Percentiles rank a stretch among this genome's conserved stretches.
phyloP scores from a whole-genome alignment of 2,329 filamentous ascomycete species.

The Aureobasidium sp. region DNA sequence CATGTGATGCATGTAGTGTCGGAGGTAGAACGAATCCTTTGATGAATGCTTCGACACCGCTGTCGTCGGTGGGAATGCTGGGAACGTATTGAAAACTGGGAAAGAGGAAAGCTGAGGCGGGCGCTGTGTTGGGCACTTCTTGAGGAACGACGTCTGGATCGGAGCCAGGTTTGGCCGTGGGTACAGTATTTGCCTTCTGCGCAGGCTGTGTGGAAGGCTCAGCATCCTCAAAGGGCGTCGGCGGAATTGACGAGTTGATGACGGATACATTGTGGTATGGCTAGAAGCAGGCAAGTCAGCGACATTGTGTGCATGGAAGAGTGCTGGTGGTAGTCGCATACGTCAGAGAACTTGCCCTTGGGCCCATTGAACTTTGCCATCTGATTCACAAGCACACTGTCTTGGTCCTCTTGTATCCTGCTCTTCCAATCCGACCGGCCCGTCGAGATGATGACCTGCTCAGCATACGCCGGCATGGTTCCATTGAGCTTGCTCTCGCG shows the following conservation, averaged over 20 bases:
- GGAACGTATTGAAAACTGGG: constrained; percentile 78
- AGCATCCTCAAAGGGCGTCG: constrained; percentile 34
- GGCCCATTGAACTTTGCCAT: constrained; percentile 51
- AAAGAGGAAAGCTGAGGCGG: constrained; percentile 65
- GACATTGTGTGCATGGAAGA: background rate
- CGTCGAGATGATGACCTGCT: constrained; percentile 79
- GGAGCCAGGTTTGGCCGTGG: constrained; percentile 20
- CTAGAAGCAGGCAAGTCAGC: constrained; percentile 39
- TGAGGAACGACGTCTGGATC: constrained; percentile 29
- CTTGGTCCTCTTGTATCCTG: constrained; percentile 73
- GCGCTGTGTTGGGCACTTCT: constrained; percentile 35
- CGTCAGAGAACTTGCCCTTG: constrained; percentile 39
- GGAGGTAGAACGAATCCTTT: constrained; percentile 60
- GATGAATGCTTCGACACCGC: constrained; percentile 49
- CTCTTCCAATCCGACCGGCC: constrained; percentile 75
- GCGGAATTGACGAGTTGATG: constrained; percentile 67
- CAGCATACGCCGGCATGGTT: constrained; percentile 68
- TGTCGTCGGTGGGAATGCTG: constrained; percentile 56
- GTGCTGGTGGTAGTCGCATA: constrained; percentile 25
- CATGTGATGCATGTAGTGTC: constrained; percentile 55
- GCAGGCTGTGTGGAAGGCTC: constrained; percentile 11
- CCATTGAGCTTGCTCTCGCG: constrained; percentile 61
- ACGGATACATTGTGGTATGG: constrained; percentile 77
- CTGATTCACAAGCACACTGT: constrained; percentile 55
- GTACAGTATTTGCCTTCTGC: constrained; percentile 12